Conservation (phyloP, 129 eudicot species). For the Pulicaria dysenterica region DNA sequence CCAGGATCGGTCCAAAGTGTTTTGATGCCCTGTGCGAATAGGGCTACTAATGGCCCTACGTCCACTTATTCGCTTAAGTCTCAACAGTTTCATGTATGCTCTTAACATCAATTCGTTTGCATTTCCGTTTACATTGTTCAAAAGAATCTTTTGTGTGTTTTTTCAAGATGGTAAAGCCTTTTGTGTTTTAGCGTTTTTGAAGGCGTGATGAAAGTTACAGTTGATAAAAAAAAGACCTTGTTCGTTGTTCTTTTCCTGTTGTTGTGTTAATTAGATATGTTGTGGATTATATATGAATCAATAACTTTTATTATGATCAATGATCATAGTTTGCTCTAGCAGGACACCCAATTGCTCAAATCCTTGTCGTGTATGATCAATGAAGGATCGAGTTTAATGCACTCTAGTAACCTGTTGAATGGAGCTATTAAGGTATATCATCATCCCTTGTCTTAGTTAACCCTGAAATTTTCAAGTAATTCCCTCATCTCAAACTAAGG, state of each 20-base stretch:
- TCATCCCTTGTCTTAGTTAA: neutral
- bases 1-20: too few relatives aligned
- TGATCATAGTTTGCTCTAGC: neutral
- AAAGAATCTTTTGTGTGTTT: neutral
- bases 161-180: neutral
- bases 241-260: neutral
- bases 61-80: neutral
- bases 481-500: too few relatives aligned
- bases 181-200: neutral
- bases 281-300: conserved; percentile 27
- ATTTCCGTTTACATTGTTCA: neutral
- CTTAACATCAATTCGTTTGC: neutral
- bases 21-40: too few relatives aligned
- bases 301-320: too few relatives aligned
- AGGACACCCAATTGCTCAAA: neutral
- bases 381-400: neutral
- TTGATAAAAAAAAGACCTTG: neutral
- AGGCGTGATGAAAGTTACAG: neutral
- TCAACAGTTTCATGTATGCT: neutral
- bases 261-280: conserved; percentile 25
- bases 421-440: neutral
- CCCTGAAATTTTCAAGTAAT: neutral
- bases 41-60: too few relatives aligned
- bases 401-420: conserved; percentile 4
- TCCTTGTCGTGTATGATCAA: neutral